These are phyloP conservation scores for Ceratocystis albifundus DNA, from an alignment of 2,329 filamentous ascomycete species.

Conservation along the genomic window DNA sequence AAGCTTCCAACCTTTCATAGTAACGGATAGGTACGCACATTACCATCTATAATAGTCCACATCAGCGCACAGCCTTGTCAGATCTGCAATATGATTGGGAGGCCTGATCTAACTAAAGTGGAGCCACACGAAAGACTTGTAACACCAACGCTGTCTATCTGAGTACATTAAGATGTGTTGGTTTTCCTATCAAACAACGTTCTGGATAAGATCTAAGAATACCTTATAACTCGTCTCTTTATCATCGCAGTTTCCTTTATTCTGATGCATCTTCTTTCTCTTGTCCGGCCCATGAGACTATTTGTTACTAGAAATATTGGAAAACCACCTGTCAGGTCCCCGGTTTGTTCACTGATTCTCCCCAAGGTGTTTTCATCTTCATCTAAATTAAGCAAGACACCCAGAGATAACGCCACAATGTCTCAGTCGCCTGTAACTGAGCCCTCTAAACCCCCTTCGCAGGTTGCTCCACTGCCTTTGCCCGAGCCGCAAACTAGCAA, in stretches of 20 bases:
- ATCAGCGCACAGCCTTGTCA: not conserved
- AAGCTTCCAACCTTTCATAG: not conserved
- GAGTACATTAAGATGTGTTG: too few species aligned
- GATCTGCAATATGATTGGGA: not conserved
- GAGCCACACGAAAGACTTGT: not conserved
- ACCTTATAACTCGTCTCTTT: not conserved
- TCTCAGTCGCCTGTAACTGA: not conserved
- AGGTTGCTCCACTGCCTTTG: constrained; percentile 20
- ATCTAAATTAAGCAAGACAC: not conserved
- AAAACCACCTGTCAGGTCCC: not conserved
- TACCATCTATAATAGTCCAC: not conserved
- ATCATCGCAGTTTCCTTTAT: not conserved
- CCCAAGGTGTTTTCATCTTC: constrained; percentile 9
- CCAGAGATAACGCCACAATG: not conserved
- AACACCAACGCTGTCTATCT: not conserved
- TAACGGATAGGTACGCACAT: not conserved
- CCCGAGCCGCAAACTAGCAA: constrained; percentile 19
- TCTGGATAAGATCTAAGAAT: too few species aligned
- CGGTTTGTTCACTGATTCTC: not conserved
- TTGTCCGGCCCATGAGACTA: not conserved
- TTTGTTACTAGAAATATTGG: not conserved
- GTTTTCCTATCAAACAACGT: too few species aligned
- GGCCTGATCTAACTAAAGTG: not conserved
- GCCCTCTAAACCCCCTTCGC: not conserved
- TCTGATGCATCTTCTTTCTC: not conserved